Evolutionary conservation across 345 rosid species (phyloP).

Genomic region (Brassica carinata): DNA sequence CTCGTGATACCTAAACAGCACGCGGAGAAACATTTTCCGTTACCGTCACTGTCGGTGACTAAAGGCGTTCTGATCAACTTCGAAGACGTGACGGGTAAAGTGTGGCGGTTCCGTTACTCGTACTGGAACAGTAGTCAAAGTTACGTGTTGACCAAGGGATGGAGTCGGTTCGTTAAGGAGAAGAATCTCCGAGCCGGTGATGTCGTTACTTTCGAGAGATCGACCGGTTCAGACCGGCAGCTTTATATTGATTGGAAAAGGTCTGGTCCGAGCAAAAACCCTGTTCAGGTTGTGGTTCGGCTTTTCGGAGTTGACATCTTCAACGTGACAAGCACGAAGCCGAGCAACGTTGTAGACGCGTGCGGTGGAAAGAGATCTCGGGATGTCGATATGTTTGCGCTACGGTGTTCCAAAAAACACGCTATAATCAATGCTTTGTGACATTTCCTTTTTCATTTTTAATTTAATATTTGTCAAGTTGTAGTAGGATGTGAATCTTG

Average conservation of each 20-base stretch:
- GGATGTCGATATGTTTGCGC: constrained; percentile 54
- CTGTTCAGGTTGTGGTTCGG: constrained; percentile 33
- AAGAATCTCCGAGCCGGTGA: constrained; percentile 82
- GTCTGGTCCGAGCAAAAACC: constrained; percentile 27
- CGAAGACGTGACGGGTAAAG: constrained; percentile 69
- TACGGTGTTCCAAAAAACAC: constrained; percentile 70
- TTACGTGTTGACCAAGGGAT: constrained; percentile 89
- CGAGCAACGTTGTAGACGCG: constrained; percentile 44
- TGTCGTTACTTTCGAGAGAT: constrained; percentile 71
- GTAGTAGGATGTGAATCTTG: constrained; percentile 2
- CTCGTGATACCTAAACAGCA: constrained; percentile 93
- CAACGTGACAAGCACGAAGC: constrained; percentile 48
- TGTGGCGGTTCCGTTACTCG: constrained; percentile 92
- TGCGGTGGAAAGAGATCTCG: constrained; percentile 63
- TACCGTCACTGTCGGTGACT: constrained; percentile 37
- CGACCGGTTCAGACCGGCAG: constrained; percentile 66
- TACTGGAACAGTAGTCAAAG: constrained; percentile 98
- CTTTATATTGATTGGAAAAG: constrained; percentile 66
- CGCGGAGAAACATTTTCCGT: constrained; percentile 78
- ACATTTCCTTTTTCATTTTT: constrained; percentile 28
- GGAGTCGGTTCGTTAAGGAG: constrained; percentile 94
- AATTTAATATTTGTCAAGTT: constrained; percentile 4
- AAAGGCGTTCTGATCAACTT: constrained; percentile 75
- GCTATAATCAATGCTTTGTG: constrained; percentile 66
- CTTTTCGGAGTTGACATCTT: constrained; percentile 73